Base-by-base conservation (phyloP, 2,329 filamentous ascomycete species). In the Verticillium nonalfalfae region DNA sequence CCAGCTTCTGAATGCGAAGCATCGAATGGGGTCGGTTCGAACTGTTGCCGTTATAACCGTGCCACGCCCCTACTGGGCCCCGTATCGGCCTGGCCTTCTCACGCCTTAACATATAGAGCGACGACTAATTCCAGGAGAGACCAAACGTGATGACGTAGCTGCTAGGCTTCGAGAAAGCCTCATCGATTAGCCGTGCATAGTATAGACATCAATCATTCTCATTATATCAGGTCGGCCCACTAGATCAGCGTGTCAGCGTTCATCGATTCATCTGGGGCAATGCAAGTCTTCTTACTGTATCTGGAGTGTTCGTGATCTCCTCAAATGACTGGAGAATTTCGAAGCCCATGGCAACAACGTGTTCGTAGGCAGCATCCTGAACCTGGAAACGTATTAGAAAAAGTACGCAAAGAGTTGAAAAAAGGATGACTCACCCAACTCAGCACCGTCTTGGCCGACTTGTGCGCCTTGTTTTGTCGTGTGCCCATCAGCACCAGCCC, bases 401-500 rank as follows among this genome's bases (percentile, higher is more conserved):
- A 13, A 7, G 4, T 9, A 31, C 26, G 4, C 4, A 31, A 31
- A 31, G 18, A 2, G 2, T 52, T 11, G 2, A 4, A 45, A 14
- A 7, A 35, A 45, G 7, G 36, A 9, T 58, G 13, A 81, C 88
- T 79, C 77, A 95, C 91, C 85, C 90, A 93, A 72, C 92, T 91
- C 62, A 96, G 75, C 56, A 96, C 79, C 59, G 89, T 90, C 62
- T 87, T 87, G 65, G 84, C 83, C 59, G 89, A 87, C 64, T 90
- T 90, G 71, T 93, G 85, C 67, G 85, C 85, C 74, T 93, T 94
- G 73, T 92, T 90, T 75, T 95, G 91, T 61, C 90, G 85, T 68
- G 95, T 86, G 0, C 90, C 91, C 76, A 96, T 85, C 64, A 96
- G 75, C 14, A 91, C 89, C 65, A 96, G 75, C 0, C 91, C 91